Evolutionary conservation across 1,284 basidiomycete genomes (phyloP).

Genomic region (Cystobasidium sp.): DNA sequence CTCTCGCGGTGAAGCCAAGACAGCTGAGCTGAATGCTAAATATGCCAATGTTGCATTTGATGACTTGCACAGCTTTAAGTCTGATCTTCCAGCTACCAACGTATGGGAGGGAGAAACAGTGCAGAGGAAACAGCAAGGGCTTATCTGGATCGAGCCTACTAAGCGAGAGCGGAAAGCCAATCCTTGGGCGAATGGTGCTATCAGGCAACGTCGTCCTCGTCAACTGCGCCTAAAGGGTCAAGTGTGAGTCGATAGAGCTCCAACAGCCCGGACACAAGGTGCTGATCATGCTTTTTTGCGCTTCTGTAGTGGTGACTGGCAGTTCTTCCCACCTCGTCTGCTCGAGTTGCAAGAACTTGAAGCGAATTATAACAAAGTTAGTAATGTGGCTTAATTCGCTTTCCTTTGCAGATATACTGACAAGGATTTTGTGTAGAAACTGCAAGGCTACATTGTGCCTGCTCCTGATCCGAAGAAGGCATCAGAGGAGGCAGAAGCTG

Average conservation of each 20-base stretch:
- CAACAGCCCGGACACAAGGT: no score
- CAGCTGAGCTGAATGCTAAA: constrained; percentile 84
- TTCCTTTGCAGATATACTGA: no score
- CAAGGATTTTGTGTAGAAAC: no score
- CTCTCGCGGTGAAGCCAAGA: constrained; percentile 85
- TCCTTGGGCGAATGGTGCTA: constrained; percentile 67
- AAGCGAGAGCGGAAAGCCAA: constrained; percentile 96
- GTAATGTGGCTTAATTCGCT: no score
- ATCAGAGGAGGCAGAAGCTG: constrained; percentile 82
- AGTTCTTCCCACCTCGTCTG: constrained; percentile 88
- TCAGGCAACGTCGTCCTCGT: constrained; percentile 32
- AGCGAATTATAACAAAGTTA: constrained; percentile 78
- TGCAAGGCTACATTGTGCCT: constrained; percentile 76
- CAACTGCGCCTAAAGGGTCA: constrained; percentile 37
- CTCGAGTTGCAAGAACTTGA: constrained; percentile 87
- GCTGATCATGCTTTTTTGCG: background rate
- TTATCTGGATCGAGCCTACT: constrained; percentile 85
- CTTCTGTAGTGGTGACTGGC: constrained; percentile 72
- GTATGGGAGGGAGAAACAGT: constrained; percentile 98
- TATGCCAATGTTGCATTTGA: constrained; percentile 93
- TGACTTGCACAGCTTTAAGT: constrained; percentile 95
- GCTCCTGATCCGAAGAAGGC: constrained; percentile 70
- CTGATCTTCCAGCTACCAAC: constrained; percentile 79
- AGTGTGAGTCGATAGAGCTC: constrained; percentile 8
- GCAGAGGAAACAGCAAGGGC: constrained; percentile 71